These are phyloP conservation scores for Gossypium bickii DNA, from an alignment of 345 rosid species.

Conservation along the genomic window DNA sequence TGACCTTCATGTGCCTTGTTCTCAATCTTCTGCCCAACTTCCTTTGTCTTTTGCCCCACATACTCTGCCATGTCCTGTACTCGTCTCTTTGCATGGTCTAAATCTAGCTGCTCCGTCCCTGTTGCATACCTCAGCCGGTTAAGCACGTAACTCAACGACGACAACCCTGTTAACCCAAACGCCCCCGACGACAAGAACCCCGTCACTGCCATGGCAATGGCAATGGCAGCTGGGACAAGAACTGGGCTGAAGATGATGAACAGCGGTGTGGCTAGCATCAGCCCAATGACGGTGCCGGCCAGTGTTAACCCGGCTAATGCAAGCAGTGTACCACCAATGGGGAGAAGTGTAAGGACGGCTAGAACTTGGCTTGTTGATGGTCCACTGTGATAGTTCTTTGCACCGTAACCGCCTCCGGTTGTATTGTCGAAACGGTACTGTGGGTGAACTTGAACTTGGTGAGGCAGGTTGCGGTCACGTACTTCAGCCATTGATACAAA, in stretches of 20 bases:
- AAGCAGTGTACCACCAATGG: constrained; percentile 58
- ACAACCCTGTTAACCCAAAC: constrained; percentile 64
- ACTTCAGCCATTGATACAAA: constrained; percentile 36
- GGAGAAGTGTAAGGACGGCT: constrained; percentile 47
- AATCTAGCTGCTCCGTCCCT: constrained; percentile 40
- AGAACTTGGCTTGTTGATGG: constrained; percentile 57
- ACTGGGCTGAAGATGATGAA: constrained; percentile 76
- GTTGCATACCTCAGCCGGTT: constrained; percentile 33
- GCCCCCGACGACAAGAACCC: constrained; percentile 68
- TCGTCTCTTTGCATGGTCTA: constrained; percentile 32
- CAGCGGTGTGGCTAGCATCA: constrained; percentile 52
- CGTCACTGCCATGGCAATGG: constrained; percentile 45
- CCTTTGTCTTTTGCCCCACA: constrained; percentile 66
- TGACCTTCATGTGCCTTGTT: constrained; percentile 43
- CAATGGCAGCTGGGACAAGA: constrained; percentile 62
- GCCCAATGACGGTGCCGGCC: constrained; percentile 58
- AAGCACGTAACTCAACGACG: constrained; percentile 56
- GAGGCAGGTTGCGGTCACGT: constrained; percentile 53
- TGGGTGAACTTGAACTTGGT: constrained; percentile 63
- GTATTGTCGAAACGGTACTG: constrained; percentile 37
- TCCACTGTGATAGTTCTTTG: constrained; percentile 23
- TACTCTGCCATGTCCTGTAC: constrained; percentile 38
- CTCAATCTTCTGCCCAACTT: constrained; percentile 55
- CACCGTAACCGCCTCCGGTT: constrained; percentile 17
- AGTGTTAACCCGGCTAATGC: constrained; percentile 62